These are phyloP conservation scores for Funneliformis geosporum DNA, from an alignment of 192 early-diverging fungal species.

Conservation along the genomic window DNA sequence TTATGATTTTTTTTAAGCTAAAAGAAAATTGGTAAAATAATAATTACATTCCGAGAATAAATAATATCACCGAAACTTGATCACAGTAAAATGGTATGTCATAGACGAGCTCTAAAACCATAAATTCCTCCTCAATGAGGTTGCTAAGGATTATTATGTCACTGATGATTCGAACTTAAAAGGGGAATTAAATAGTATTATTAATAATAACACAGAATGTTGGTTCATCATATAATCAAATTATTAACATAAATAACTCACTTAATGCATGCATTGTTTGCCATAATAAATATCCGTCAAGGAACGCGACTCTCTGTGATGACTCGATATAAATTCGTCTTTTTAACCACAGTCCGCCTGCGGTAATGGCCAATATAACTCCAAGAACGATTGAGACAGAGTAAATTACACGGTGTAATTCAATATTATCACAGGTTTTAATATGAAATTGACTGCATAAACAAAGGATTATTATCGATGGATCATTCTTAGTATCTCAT, in stretches of 20 bases:
- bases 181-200: not conserved
- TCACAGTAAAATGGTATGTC: constrained; percentile 15
- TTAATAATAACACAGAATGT: not conserved
- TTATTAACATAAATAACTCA: not conserved
- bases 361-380: not conserved
- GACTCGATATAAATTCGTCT: not conserved
- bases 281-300: not conserved
- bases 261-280: not conserved
- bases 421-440: not conserved
- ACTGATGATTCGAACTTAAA: not conserved
- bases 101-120: not conserved
- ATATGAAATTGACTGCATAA: not conserved
- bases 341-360: constrained; percentile 6
- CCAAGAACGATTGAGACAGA: not conserved
- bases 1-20: not conserved
- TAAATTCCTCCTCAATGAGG: not conserved
- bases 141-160: not conserved
- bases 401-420: not conserved
- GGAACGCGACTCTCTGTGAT: not conserved
- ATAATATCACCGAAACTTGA: constrained; percentile 1
- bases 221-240: not conserved
- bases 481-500: too few relatives aligned
- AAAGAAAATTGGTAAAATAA: not conserved
- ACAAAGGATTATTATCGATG: too few relatives aligned
- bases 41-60: constrained; percentile 9